Base-by-base conservation (phyloP, 2,329 filamentous ascomycete genomes). In the Cryphonectria japonica region DNA sequence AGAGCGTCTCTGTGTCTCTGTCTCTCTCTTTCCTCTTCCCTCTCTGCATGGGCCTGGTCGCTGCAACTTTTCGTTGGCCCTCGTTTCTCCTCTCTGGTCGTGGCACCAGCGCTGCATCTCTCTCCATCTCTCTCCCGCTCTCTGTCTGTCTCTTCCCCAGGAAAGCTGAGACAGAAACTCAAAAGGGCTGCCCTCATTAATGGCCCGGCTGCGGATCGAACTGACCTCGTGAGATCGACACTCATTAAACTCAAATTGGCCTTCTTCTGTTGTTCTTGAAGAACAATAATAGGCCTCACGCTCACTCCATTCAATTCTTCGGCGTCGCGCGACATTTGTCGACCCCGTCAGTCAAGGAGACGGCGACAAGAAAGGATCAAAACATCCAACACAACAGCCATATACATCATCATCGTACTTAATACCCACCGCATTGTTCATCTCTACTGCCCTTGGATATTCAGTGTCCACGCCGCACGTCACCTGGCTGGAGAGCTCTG, bases 391-490 rank as follows among this genome's bases (percentile, higher is more conserved):
- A 46, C 61, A 37, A 43, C 39, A 39, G 19, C 16, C 60, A 37
- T 1, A 9, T 32, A 13, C 32, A n/a, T n/a, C 46, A 11, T n/a
- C 19, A 26, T 19, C 9, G 46, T 63, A 63, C 61, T 43, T 39
- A 41, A 41, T 39, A 69, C 67, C 67, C 67, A 69, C 69, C 70
- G 67, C 67, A 71, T 71, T 69, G 67, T 71, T 57, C 70, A 66
- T 54, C 34, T 22, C 34, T 22, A n/a, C 50, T 62, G 64, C 52
- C 67, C 62, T 61, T 62, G 41, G 61, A 26, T 69, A 37, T 52
- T 52, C 52, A 61, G 32, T 39, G 59, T 34, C 59, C 7, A 39
- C 32, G 59, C 59, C 59, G n/a, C 59, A 37, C 34, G 11, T n/a
- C 22, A 19, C 16, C 32, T 7, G 22, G 16, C 16, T 14, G 22